Evolutionary conservation across 805 yeast genomes (phyloP).

Genomic region (Pichia nanzhaoensis): DNA sequence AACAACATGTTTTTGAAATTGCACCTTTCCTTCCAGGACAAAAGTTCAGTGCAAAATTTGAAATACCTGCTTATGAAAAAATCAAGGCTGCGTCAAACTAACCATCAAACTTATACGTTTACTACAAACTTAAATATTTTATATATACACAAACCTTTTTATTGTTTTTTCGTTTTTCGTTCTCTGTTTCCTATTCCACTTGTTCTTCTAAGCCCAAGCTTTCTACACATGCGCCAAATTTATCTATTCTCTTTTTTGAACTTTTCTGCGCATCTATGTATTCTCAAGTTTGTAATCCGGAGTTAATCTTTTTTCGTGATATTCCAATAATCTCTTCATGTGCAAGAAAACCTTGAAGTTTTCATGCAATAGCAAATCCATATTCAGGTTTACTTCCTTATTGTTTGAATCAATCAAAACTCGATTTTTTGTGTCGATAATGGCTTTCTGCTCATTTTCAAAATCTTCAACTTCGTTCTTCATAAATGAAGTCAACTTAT

Average conservation of each 20-base stretch:
- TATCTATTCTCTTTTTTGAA: too few relatives aligned
- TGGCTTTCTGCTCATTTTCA: neutral
- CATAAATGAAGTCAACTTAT: neutral
- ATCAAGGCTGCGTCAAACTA: slow-evolving; percentile 10
- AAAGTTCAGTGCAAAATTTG: slow-evolving; percentile 53
- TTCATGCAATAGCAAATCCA: slow-evolving; percentile 1
- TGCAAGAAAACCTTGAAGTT: neutral
- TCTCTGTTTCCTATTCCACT: too few relatives aligned
- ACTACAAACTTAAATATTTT: neutral
- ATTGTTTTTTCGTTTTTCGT: too few relatives aligned
- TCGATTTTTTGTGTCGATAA: neutral
- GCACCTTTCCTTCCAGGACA: slow-evolving; percentile 87
- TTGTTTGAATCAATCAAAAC: neutral
- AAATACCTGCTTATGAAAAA: slow-evolving; percentile 62
- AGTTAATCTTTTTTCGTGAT: neutral
- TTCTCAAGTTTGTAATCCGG: too few relatives aligned
- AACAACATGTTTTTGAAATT: slow-evolving; percentile 49
- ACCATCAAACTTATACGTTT: neutral
- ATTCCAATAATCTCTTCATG: neutral
- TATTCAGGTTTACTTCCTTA: neutral
- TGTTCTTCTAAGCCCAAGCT: too few relatives aligned
- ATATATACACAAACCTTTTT: neutral
- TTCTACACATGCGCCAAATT: too few relatives aligned
- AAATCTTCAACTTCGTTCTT: neutral
- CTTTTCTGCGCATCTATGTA: too few relatives aligned